A percentile compares a stretch with the other conserved stretches of the same genome.
Evolutionary conservation across 2,329 filamentous ascomycete species (phyloP).

Genomic region (Aquanectria penicillioides): DNA sequence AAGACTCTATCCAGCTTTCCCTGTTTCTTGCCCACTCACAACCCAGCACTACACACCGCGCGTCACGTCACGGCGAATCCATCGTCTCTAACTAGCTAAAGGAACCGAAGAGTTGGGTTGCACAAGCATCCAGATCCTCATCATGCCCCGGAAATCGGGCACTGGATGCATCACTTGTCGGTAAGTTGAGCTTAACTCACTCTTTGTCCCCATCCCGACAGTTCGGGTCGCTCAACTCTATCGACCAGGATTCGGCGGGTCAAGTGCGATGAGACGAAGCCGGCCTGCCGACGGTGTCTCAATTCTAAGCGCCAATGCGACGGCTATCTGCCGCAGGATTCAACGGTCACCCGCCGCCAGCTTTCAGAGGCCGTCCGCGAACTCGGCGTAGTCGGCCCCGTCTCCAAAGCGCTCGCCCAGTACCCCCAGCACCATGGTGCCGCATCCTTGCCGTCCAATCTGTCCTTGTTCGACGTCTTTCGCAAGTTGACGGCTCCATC

Average conservation of each 20-base stretch:
- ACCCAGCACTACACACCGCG: too few relatives aligned
- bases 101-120: neutral
- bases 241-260: constrained; percentile 46
- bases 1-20: neutral
- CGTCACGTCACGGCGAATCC: neutral
- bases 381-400: constrained; percentile 44
- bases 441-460: constrained; percentile 21
- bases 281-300: constrained; percentile 41
- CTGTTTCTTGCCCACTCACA: neutral
- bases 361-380: constrained; percentile 42
- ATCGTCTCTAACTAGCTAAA: neutral
- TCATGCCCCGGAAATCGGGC: constrained; percentile 38
- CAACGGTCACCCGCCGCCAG: constrained; percentile 44
- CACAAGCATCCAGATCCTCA: neutral
- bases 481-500: constrained; percentile 43
- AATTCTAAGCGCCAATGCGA: constrained; percentile 45
- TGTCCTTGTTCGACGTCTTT: constrained; percentile 48
- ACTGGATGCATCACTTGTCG: constrained; percentile 41
- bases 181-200: constrained; percentile 22
- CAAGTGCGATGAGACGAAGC: constrained; percentile 48
- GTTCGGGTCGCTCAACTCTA: neutral
- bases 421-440: constrained; percentile 25
- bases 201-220: neutral
- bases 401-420: constrained; percentile 35
- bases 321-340: constrained; percentile 42